Evolutionary conservation across 495 filamentous ascomycete species (phyloP).

Genomic region (Trichoderma virens): DNA sequence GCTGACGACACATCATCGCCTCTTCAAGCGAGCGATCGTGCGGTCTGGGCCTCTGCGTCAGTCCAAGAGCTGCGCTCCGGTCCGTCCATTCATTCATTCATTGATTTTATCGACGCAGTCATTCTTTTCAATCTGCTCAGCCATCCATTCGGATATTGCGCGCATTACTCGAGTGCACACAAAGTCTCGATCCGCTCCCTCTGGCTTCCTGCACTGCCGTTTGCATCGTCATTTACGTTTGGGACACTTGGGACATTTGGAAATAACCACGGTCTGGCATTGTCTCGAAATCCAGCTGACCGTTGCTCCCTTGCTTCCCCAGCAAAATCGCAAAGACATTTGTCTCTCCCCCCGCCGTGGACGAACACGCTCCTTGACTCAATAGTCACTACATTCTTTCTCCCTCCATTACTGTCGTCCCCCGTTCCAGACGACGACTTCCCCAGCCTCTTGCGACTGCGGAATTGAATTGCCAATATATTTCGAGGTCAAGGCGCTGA

Average conservation of each 20-base stretch:
- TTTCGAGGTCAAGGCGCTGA: neutral
- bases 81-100: conserved; percentile 6
- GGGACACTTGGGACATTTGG: neutral
- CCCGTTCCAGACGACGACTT: neutral
- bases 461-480: conserved; percentile 1
- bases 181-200: neutral
- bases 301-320: neutral
- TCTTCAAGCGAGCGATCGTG: neutral
- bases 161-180: neutral
- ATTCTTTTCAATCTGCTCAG: neutral
- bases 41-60: neutral
- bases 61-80: neutral
- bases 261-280: neutral
- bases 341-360: conserved; percentile 1
- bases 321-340: neutral
- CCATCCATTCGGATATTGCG: neutral
- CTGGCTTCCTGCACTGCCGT: neutral
- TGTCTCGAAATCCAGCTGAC: neutral
- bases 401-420: neutral
- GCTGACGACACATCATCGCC: conserved; percentile 1
- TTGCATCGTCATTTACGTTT: neutral
- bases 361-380: neutral
- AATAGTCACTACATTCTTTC: neutral
- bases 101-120: neutral
- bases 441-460: neutral